Base-by-base conservation (phyloP, 2,329 filamentous ascomycete species). In the Penicillium freii region DNA sequence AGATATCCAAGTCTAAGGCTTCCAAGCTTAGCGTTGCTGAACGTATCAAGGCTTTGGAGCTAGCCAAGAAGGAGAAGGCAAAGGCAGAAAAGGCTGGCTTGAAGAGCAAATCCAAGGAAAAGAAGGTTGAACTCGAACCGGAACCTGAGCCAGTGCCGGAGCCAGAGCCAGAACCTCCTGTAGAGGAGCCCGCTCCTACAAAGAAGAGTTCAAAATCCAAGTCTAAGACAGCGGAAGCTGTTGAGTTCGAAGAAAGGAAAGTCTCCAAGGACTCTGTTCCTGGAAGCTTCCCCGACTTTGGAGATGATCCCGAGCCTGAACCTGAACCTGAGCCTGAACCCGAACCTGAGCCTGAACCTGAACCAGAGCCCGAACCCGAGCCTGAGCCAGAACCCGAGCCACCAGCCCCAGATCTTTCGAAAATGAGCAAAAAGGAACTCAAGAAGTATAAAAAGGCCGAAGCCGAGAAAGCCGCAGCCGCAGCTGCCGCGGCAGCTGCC, bases 241-340 rank as follows among this genome's bases (percentile, higher is more conserved):
- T 61, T 17, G 63, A 72, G 43, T 65, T 68, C 33, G 62, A 66
- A 58, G 70, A 69, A 57, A 67, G 65, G 38, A 76, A 67, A 73
- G 73, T 66, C 23, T 71, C 70, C 11, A 74, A 71, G 51, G 76
- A 78, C 52, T 70, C 72, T 31, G 74, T 84, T 6, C 84, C 84
- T 42, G 85, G 84, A 54, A 82, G 81, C 59, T 87, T 87, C 68
- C 84, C 84, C 11, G 54, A 53, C 27, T 53, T 57, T 36, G 54
- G 54, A 25, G 75, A 77, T 57, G 65, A 72, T 64, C 34, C 56
- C n/a, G 56, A 63, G 23, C 33, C 57, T 7, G 54, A 62, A 46
- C 63, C 64, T 19, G 54, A 65, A 17, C 53, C 62, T 17, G 66
- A 72, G 17, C 71, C 73, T n/a, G 55, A 65, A 17, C 54, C 62